Conservation (phyloP, 1,284 basidiomycete species). For the Erythrobasidium hasegawianum region DNA sequence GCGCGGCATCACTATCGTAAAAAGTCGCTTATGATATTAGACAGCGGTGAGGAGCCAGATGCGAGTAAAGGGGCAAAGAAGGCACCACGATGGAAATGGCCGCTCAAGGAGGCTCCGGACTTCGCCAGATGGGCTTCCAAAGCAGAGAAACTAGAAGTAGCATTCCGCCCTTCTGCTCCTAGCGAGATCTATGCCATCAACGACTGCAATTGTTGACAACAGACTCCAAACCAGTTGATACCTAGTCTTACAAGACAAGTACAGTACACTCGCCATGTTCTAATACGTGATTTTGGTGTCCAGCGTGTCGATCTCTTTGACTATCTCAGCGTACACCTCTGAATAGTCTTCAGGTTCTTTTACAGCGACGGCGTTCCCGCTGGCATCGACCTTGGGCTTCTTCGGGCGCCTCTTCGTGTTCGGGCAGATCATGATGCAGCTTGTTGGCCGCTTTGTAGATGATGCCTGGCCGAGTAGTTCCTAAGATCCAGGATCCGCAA, state of each 20-base stretch:
- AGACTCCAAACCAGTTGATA: no score
- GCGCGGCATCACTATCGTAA: not conserved
- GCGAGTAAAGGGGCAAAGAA: not conserved
- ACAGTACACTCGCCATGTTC: slow-evolving; percentile 35
- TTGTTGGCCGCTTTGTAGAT: slow-evolving; percentile 95
- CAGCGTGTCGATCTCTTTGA: slow-evolving; percentile 76
- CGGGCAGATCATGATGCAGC: slow-evolving; percentile 80
- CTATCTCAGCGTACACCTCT: slow-evolving; percentile 78
- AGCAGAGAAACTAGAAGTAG: not conserved
- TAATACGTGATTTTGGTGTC: slow-evolving; percentile 68
- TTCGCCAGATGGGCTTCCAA: not conserved
- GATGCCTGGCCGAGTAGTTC: slow-evolving; percentile 86
- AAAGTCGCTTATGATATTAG: not conserved
- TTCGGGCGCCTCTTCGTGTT: slow-evolving; percentile 63
- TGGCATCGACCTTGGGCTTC: slow-evolving; percentile 62
- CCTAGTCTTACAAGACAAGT: no score
- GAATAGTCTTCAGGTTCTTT: slow-evolving; percentile 66
- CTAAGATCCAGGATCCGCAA: slow-evolving; percentile 33
- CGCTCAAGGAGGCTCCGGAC: not conserved
- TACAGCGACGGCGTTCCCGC: slow-evolving; percentile 53
- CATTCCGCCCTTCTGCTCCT: no score
- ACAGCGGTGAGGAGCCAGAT: not conserved
- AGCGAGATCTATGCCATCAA: not conserved
- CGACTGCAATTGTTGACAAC: not conserved
- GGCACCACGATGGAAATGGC: not conserved